Evolutionary conservation across 768 basidiomycete genomes (phyloP), one percentile per base, ranked within the genome.

Genomic region (Neoboletus brunneissimus): DNA sequence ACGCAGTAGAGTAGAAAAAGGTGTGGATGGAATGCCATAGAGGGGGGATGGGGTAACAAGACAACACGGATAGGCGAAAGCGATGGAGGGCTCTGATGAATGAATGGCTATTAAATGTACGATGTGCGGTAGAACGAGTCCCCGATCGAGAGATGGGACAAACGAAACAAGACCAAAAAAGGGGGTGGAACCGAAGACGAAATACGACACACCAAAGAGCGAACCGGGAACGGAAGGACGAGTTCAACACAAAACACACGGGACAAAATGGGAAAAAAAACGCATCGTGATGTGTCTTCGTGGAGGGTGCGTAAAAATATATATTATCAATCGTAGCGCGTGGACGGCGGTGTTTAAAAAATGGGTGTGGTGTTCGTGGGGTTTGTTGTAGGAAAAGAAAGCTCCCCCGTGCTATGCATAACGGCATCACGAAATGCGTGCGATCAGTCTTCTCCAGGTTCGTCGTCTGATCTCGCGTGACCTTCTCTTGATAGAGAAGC

Each of bases 31-130:
- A n/a, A n/a, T n/a, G n/a, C n/a, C n/a, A 6, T 1, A 7, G 34
- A 13, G 25, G 7, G 20, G 51, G 23, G 37, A 18, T 20, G 13
- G 38, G 49, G 51, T 53, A 44, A 46, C 60, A 43, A 55, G 60
- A 70, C 61, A 68, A 72, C 68, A 66, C 42, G 43, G n/a, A 2
- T 38, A 61, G 53, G 54, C 57, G 57, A 68, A 56, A 55, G 60
- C 54, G 55, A 46, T 47, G 34, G 38, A n/a, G 35, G 34, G 16
- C 25, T 16, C 25, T 3, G 32, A 35, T 38, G 31, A 47, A 57
- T 18, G 50, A 50, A 51, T 41, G 57, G 45, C 55, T 5, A 71
- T 67, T 68, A 68, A 63, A 56, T 55, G 58, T 64, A 71, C 56
- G 61, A 34, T 23, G 61, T 61, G 55, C 38, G 50, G 16, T 64